Conservation (phyloP, 352 stramenopile genomes). For the Phytophthora ramorum region DNA sequence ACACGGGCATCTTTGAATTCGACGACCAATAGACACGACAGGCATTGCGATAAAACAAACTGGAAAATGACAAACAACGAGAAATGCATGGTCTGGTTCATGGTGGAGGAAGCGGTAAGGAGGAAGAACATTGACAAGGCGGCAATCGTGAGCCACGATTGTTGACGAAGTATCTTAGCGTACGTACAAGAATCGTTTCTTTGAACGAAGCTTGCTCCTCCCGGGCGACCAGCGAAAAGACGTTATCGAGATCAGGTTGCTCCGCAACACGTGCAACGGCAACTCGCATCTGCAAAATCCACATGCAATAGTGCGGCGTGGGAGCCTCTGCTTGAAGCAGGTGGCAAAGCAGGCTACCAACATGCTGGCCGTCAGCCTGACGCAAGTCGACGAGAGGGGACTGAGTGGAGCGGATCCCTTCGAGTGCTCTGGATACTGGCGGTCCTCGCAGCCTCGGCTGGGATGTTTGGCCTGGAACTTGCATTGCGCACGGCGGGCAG, state of each 20-base stretch:
- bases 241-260: constrained; percentile 12
- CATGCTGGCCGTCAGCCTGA: neutral
- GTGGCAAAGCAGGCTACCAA: neutral
- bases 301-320: neutral
- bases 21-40: constrained; percentile 67
- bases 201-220: constrained; percentile 7
- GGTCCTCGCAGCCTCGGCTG: constrained; percentile 9
- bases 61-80: constrained; percentile 11
- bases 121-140: too few relatives aligned
- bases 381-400: neutral
- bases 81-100: neutral
- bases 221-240: constrained; percentile 18
- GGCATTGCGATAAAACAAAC: constrained; percentile 26
- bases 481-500: neutral
- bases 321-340: neutral
- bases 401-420: neutral
- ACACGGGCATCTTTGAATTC: constrained; percentile 81
- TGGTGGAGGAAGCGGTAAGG: neutral
- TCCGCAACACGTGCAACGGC: neutral
- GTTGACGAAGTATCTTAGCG: neutral
- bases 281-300: constrained; percentile 5
- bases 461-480: neutral
- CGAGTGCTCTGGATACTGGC: constrained; percentile 4
- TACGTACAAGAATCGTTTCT: constrained; percentile 15
- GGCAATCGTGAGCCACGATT: neutral